These are phyloP conservation scores for Ascocoryne sarcoides DNA, from an alignment of 2,329 filamentous ascomycete species.

Conservation along the genomic window DNA sequence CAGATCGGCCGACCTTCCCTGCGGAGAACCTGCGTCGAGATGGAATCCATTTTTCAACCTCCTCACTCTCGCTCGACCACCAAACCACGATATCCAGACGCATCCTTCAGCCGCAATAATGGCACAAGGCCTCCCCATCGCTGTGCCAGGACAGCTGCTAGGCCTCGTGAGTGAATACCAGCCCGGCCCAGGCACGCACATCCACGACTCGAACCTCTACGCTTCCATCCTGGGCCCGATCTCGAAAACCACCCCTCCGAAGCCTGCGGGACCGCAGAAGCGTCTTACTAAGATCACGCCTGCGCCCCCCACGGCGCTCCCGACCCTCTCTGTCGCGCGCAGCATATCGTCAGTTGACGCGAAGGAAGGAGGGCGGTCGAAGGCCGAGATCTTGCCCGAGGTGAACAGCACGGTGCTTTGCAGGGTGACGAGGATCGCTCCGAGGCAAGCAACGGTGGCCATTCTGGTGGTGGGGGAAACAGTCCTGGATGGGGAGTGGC, in stretches of 20 bases:
- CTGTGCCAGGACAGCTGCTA: conserved; percentile 75
- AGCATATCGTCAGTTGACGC: conserved; percentile 11
- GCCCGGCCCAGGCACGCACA: conserved; percentile 76
- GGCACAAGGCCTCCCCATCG: conserved; percentile 33
- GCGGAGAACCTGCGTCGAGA: too few species aligned
- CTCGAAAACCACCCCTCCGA: conserved; percentile 37
- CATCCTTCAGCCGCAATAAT: neutral
- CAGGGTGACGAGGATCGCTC: conserved; percentile 75
- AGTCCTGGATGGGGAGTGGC: conserved; percentile 71
- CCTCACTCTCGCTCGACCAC: too few species aligned
- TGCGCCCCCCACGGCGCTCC: conserved; percentile 34
- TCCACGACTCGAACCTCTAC: conserved; percentile 65
- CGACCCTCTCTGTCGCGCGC: conserved; percentile 46
- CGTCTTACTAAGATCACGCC: conserved; percentile 50
- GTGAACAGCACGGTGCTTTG: conserved; percentile 76
- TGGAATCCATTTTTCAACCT: too few species aligned
- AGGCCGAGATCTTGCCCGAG: conserved; percentile 69
- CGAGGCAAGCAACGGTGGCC: conserved; percentile 74
- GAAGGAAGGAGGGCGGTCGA: conserved; percentile 30
- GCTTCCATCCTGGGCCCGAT: conserved; percentile 76
- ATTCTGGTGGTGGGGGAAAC: conserved; percentile 74
- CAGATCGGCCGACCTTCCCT: too few species aligned
- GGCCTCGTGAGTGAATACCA: conserved; percentile 58
- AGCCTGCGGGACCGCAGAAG: conserved; percentile 41
- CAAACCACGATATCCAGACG: too few species aligned